These are phyloP conservation scores for Huntiella decipiens DNA, from an alignment of 2,329 filamentous ascomycete species.

Conservation along the genomic window DNA sequence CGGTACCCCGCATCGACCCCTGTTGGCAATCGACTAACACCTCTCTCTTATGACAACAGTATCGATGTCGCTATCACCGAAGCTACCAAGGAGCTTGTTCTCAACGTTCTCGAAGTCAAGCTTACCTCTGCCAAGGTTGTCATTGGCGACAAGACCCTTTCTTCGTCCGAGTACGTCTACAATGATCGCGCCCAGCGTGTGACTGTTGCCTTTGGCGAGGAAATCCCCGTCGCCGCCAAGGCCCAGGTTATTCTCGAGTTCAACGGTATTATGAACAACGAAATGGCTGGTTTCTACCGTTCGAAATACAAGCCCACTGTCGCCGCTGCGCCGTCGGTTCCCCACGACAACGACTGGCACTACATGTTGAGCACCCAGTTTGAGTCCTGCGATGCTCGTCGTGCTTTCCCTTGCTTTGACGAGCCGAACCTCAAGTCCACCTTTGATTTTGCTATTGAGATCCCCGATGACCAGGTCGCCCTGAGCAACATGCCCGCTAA, in stretches of 20 bases:
- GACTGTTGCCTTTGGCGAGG: conserved; percentile 55
- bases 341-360: conserved; percentile 47
- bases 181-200: conserved; percentile 71
- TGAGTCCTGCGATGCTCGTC: conserved; percentile 83
- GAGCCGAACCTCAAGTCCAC: conserved; percentile 94
- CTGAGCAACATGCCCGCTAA: conserved; percentile 93
- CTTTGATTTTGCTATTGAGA: conserved; percentile 83
- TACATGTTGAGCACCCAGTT: conserved; percentile 92
- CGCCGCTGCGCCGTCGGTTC: conserved; percentile 55
- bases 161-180: conserved; percentile 51
- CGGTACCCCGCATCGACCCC: not conserved
- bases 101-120: conserved; percentile 75
- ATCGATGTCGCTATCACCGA: conserved; percentile 59
- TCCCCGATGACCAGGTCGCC: conserved; percentile 72
- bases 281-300: conserved; percentile 86
- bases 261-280: conserved; percentile 66
- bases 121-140: conserved; percentile 46
- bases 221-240: conserved; percentile 48
- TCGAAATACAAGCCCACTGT: conserved; percentile 77
- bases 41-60: conserved; percentile 19
- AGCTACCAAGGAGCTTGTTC: conserved; percentile 53
- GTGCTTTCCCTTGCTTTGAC: conserved; percentile 95
- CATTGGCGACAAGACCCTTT: conserved; percentile 16
- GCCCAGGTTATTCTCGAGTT: conserved; percentile 53
- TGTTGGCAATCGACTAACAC: not conserved